Conservation (phyloP, 805 yeast species). For the Yueomyces sp. region DNA sequence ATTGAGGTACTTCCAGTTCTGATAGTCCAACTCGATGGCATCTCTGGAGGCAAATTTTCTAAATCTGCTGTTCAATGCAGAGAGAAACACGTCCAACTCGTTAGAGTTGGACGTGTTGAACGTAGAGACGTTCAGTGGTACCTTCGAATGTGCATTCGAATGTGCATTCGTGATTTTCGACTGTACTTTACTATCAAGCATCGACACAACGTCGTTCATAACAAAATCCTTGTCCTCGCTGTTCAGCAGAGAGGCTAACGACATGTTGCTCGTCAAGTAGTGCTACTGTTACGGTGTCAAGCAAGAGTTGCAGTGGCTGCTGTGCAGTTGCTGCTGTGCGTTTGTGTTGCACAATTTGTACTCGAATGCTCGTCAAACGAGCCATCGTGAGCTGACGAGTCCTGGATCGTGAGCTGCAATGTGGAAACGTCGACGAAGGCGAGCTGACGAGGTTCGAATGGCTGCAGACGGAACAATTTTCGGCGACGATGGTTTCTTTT, state of each 20-base stretch:
- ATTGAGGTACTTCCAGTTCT: constrained; percentile 24
- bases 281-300: no score
- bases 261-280: constrained; percentile 7
- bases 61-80: constrained; percentile 11
- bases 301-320: no score
- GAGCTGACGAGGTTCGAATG: no score
- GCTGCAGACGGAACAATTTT: no score
- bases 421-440: no score
- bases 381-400: no score
- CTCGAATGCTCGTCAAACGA: no score
- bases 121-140: neutral
- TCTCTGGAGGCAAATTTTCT: constrained; percentile 12
- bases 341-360: no score
- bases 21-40: constrained; percentile 14
- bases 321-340: no score
- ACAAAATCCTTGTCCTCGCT: constrained; percentile 13
- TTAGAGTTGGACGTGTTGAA: neutral
- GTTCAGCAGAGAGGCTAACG: constrained; percentile 19
- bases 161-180: neutral
- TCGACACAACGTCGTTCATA: neutral
- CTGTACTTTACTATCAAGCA: neutral
- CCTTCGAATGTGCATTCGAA: neutral
- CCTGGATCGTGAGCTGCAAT: no score
- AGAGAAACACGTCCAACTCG: constrained; percentile 5
- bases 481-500: no score